Evolutionary conservation across 2,329 filamentous ascomycete species (phyloP).

Genomic region (Ophiosphaerella narmari): DNA sequence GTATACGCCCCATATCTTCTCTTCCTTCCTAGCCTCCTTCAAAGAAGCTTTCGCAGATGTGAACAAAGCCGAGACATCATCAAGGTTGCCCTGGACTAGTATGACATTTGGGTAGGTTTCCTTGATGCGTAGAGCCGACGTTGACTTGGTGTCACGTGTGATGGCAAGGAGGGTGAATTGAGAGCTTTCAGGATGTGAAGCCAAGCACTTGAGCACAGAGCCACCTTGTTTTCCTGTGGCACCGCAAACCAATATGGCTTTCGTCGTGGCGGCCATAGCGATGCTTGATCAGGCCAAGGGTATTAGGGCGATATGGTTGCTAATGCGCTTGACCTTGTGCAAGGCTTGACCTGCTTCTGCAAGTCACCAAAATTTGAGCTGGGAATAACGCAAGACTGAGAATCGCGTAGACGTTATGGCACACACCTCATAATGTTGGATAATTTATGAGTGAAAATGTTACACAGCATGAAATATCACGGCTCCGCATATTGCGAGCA

Average conservation of each 20-base stretch:
- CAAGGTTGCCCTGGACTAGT: conserved; percentile 63
- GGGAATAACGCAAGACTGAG: not conserved
- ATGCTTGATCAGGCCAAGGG: conserved; percentile 11
- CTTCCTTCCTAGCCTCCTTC: conserved; percentile 37
- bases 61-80: conserved; percentile 58
- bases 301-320: not conserved
- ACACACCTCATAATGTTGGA: not conserved
- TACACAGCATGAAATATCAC: not conserved
- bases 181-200: conserved; percentile 38
- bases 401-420: not conserved
- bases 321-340: not conserved
- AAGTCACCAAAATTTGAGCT: not conserved
- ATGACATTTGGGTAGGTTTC: conserved; percentile 55
- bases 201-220: conserved; percentile 50
- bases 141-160: conserved; percentile 61
- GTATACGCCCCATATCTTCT: conserved; percentile 63
- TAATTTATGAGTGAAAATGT: not conserved
- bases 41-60: conserved; percentile 46
- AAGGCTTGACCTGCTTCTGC: not conserved
- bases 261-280: conserved; percentile 38
- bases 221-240: conserved; percentile 55
- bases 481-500: not conserved
- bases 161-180: conserved; percentile 62
- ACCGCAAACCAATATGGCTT: conserved; percentile 51
- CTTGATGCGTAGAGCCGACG: conserved; percentile 55